A percentile compares a stretch with the other conserved stretches of the same genome.
Conservation (phyloP, 257 asterid genomes). For the Lavandula angustifolia region DNA sequence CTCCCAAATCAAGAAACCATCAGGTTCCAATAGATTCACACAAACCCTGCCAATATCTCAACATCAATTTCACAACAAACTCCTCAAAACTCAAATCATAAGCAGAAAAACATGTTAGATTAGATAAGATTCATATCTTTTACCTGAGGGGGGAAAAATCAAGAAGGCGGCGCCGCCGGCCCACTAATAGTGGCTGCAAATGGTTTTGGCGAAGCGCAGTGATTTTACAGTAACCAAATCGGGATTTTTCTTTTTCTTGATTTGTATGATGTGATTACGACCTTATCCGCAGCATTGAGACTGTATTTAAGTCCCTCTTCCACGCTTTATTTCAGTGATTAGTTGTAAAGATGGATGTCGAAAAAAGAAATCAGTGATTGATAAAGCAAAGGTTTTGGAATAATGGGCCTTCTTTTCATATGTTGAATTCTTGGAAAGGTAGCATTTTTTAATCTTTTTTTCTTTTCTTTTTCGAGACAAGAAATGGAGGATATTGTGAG, state of each 20-base stretch:
- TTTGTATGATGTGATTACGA: slow-evolving; percentile 25
- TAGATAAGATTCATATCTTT: not conserved
- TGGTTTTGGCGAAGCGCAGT: slow-evolving; percentile 18
- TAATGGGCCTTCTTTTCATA: not conserved
- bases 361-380: not conserved
- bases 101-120: not conserved
- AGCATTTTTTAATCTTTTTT: too few species aligned
- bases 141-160: slow-evolving; percentile 22
- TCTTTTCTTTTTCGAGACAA: too few species aligned
- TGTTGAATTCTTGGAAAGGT: not conserved
- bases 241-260: not conserved
- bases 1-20: slow-evolving; percentile 39
- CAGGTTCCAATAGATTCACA: slow-evolving; percentile 21
- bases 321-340: not conserved
- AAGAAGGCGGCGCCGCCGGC: slow-evolving; percentile 28
- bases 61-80: slow-evolving; percentile 7
- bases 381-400: not conserved
- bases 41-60: slow-evolving; percentile 30
- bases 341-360: not conserved
- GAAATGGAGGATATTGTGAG: too few species aligned
- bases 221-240: slow-evolving; percentile 18
- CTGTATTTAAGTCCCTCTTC: slow-evolving; percentile 1
- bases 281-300: slow-evolving; percentile 36
- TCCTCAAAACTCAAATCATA: not conserved
- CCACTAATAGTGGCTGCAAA: not conserved